Evolutionary conservation across 2,329 filamentous ascomycete genomes (phyloP), one percentile per base, ranked within the genome.

Genomic region (Alternaria sp.): DNA sequence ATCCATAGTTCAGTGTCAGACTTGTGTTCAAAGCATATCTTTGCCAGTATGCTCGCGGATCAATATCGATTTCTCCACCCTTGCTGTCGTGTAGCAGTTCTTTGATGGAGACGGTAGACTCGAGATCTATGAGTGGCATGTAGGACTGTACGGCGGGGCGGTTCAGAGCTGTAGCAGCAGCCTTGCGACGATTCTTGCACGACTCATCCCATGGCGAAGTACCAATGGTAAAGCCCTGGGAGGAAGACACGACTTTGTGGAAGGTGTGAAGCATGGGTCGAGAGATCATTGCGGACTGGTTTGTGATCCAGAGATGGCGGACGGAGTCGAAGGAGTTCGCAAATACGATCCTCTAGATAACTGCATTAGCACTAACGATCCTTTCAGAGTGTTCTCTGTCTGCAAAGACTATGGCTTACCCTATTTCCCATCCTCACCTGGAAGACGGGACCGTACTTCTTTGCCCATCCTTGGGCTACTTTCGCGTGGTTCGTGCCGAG

Each of bases 131-230:
- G 67, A 93, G 91, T 0, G 91, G 91, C 87, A 93, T 91, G 75
- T 94, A 94, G 0, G 88, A 89, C 70, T 92, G 89, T 1, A 91
- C 87, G 0, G 91, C 88, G 0, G 91, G 91, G 0, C 89, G 85
- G 75, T 94, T 94, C 22, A 94, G 83, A 0, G 92, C 91, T 0
- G 91, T 93, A 4, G 90, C 91, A 1, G 91, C 91, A 0, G 90
- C 91, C 80, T 93, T 94, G 63, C 92, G 87, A 9, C 91, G 86
- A 24, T 84, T 82, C 77, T 94, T 94, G 79, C 90, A 92, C 2
- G 88, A 92, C 51, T 93, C 91, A 63, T 94, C 91, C 89, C 91
- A 95, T 0, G 92, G 91, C 0, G 91, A 93, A 0, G 91, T 93
- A 1, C 92, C 92, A 62, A 95, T 93, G 0, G 91, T 94, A 77